Base-by-base conservation (phyloP, 768 basidiomycete species). In the Boletus insuetus region DNA sequence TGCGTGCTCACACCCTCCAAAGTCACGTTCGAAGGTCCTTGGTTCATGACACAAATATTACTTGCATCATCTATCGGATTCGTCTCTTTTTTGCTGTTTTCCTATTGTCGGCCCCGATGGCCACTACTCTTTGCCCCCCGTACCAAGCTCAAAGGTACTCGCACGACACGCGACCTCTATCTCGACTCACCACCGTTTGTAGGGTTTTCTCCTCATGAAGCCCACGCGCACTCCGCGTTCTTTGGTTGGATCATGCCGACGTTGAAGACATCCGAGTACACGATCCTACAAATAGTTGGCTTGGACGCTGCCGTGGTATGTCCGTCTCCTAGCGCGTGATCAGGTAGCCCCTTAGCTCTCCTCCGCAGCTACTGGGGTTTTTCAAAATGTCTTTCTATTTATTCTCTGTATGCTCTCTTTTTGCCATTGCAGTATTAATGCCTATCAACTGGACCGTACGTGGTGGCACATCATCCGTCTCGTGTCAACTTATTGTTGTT, bases 211-310 rank as follows among this genome's bases (percentile, higher is more conserved):
- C 93, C 94, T 19, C 91, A 94, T 60, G 93, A 95, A 70, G 94
- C 90, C 0, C 94, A 95, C 66, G 85, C 85, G 3, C 88, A 91
- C 62, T 79, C 83, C 55, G 85, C 88, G 0, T 91, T 97, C 75
- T 94, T 97, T 73, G 94, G 94, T 24, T 99, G 97, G 96, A 90
- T 99, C 49, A 73, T 96, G 61, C 96, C 96, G 1, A 98, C 96
- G 0, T 80, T 98, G 41, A 77, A 81, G 54, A 94, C 88, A 0
- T 94, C 91, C 43, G 96, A 99, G 68, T 94, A 91, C 57, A 89
- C 93, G 0, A 85, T 99, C 4, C 78, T 99, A 3, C 94, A 98
- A 71, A 96, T 97, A 47, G 96, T 99, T 13, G 96, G 96, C 0
- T 75, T 99, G 40, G 96, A 99, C 71, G 96, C 96, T 40, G 95